phyloP scores from a whole-genome alignment of 2,329 filamentous ascomycete genomes.

The Phoma herbarum region DNA sequence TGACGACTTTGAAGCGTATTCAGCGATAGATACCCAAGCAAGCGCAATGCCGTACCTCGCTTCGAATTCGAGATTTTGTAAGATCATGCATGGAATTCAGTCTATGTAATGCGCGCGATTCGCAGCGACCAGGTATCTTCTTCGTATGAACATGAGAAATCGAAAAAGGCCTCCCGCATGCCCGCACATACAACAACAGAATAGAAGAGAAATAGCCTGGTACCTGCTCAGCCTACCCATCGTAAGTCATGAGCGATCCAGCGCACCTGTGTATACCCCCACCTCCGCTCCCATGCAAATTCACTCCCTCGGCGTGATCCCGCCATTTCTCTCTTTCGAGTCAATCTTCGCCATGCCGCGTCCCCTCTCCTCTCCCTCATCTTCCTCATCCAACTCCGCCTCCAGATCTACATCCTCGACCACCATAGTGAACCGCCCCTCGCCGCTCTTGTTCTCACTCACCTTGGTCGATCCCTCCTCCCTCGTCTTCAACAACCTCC shows the following conservation, averaged over 20 bases:
- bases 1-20: background rate
- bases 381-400: constrained; percentile 5
- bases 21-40: constrained; percentile 11
- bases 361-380: constrained; percentile 1
- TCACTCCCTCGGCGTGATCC: constrained; percentile 4
- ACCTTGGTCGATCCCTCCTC: background rate
- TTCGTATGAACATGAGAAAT: constrained; percentile 12
- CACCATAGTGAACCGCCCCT: background rate
- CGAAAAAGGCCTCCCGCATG: background rate
- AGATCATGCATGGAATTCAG: background rate
- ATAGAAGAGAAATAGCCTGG: background rate
- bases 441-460: background rate
- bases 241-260: constrained; percentile 4
- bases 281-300: background rate
- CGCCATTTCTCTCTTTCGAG: constrained; percentile 6
- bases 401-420: constrained; percentile 19
- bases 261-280: constrained; percentile 2
- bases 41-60: background rate
- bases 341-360: constrained; percentile 8
- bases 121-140: constrained; percentile 21
- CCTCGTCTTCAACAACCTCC: constrained; percentile 26
- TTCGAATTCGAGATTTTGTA: no score
- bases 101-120: constrained; percentile 15
- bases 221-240: background rate
- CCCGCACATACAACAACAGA: background rate